Percentiles rank a stretch among this genome's conserved stretches.
phyloP scores from a whole-genome alignment of 352 stramenopile species.

The Globisporangium viniferum region DNA sequence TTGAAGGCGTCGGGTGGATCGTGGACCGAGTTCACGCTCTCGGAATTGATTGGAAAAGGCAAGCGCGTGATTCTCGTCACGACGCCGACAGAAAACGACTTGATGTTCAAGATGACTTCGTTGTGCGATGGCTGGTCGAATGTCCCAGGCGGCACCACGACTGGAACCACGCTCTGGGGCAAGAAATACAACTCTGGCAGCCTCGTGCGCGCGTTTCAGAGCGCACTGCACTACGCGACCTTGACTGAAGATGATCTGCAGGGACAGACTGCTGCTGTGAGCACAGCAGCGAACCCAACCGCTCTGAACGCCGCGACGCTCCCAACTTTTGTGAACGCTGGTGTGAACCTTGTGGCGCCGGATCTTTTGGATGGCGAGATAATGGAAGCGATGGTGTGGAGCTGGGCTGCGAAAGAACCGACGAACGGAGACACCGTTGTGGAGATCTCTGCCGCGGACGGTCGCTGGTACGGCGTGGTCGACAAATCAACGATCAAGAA shows the following conservation, averaged over 20 bases:
- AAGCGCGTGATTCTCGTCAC: conserved; percentile 57
- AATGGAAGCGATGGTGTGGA: conserved; percentile 61
- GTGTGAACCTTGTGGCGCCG: conserved; percentile 58
- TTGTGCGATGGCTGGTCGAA: conserved; percentile 48
- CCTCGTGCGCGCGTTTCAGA: conserved; percentile 48
- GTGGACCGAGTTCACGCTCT: conserved; percentile 50
- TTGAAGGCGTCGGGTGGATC: conserved; percentile 29
- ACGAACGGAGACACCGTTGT: conserved; percentile 31
- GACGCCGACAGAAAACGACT: conserved; percentile 40
- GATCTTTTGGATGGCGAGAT: conserved; percentile 49
- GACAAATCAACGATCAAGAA: conserved; percentile 38
- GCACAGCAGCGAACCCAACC: conserved; percentile 22
- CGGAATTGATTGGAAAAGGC: conserved; percentile 37
- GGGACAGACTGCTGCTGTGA: conserved; percentile 12
- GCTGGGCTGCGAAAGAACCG: conserved; percentile 54
- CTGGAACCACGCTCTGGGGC: conserved; percentile 35
- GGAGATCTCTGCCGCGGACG: conserved; percentile 45
- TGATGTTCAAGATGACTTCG: conserved; percentile 51
- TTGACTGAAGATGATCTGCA: conserved; percentile 34
- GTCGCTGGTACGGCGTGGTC: conserved; percentile 49
- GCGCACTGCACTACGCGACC: conserved; percentile 48
- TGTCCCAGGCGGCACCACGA: conserved; percentile 26
- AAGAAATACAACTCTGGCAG: conserved; percentile 40
- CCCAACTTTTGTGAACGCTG: conserved; percentile 41
- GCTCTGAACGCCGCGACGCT: conserved; percentile 37